These are phyloP conservation scores for Botrytis galanthina DNA, from an alignment of 2,329 filamentous ascomycete species.

Conservation along the genomic window DNA sequence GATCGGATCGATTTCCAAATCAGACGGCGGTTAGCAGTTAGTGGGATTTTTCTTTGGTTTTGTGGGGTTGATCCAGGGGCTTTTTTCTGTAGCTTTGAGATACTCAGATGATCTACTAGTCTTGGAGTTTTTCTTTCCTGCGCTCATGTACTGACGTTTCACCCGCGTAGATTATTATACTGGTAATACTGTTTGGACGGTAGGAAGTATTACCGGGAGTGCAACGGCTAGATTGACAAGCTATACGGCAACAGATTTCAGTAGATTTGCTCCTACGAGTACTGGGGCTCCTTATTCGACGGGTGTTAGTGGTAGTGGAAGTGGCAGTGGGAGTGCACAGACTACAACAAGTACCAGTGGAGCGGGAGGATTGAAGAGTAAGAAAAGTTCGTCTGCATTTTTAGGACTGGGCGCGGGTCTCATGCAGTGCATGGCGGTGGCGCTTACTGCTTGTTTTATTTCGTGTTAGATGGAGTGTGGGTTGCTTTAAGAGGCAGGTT, in stretches of 20 bases:
- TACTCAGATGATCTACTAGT: neutral
- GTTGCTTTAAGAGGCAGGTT: neutral
- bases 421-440: neutral
- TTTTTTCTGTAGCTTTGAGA: neutral
- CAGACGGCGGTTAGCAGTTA: neutral
- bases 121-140: neutral
- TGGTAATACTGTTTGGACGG: neutral
- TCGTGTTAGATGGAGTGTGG: neutral
- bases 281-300: neutral
- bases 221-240: neutral
- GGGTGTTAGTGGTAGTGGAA: neutral
- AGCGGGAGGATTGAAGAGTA: neutral
- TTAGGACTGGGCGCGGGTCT: neutral
- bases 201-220: neutral
- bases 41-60: neutral
- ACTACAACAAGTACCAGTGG: neutral
- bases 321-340: neutral
- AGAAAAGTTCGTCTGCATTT: neutral
- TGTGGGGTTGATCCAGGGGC: neutral
- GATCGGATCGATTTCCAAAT: neutral
- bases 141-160: accelerated
- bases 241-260: neutral
- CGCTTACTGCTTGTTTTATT: neutral
- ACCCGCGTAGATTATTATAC: neutral
- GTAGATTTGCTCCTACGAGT: neutral